phyloP scores from a whole-genome alignment of 768 basidiomycete species.

The Kwoniella europaea region DNA sequence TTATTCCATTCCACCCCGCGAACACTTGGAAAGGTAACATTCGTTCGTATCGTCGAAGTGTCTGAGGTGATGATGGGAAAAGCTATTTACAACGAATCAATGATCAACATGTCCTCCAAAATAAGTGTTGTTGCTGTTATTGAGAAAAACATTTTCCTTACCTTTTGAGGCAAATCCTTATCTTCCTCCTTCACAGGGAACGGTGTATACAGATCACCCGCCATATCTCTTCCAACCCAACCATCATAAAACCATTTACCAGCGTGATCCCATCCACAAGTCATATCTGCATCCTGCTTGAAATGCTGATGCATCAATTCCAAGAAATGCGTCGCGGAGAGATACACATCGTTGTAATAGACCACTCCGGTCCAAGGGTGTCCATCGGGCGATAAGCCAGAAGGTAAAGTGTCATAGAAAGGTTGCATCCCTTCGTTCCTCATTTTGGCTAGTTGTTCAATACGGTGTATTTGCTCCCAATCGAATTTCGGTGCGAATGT shows the following conservation, averaged over 20 bases:
- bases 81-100: conserved; percentile 28
- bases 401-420: conserved; percentile 44
- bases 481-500: conserved; percentile 48
- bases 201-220: conserved; percentile 52
- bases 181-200: conserved; percentile 48
- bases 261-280: conserved; percentile 58
- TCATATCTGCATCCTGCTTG: conserved; percentile 56
- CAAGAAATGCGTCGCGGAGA: conserved; percentile 50
- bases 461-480: conserved; percentile 49
- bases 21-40: conserved; percentile 55
- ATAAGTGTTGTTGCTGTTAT: too few relatives aligned
- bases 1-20: conserved; percentile 58
- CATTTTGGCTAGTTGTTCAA: conserved; percentile 53
- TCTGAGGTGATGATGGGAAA: conserved; percentile 47
- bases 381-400: conserved; percentile 42
- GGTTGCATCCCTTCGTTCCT: conserved; percentile 55
- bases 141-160: conserved; percentile 6
- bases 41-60: conserved; percentile 41
- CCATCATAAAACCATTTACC: conserved; percentile 56
- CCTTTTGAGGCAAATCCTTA: conserved; percentile 46
- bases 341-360: conserved; percentile 57
- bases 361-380: conserved; percentile 50
- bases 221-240: conserved; percentile 58
- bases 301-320: conserved; percentile 58
- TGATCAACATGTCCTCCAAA: too few relatives aligned